Percentiles rank a stretch among this genome's conserved stretches.
These are phyloP conservation scores for Harrya chromipes DNA, from an alignment of 768 basidiomycete genomes.

Conservation along the genomic window DNA sequence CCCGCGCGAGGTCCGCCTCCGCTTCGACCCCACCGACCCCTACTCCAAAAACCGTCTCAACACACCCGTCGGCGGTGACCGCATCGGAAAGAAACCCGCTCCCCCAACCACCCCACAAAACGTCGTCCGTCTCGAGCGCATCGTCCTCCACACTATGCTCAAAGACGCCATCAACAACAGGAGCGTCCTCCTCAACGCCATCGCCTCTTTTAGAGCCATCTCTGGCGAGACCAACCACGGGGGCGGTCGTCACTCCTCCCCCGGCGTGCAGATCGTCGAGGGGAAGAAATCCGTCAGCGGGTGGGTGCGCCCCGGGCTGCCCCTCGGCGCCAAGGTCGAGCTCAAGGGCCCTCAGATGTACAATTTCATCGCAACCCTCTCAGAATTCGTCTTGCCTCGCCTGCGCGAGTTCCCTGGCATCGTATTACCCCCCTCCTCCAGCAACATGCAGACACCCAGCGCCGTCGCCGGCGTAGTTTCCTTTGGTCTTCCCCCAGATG, in stretches of 20 bases:
- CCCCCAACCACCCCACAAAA: conserved; percentile 66
- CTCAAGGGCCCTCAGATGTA: conserved; percentile 92
- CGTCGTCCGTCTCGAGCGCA: conserved; percentile 73
- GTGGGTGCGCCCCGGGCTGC: conserved; percentile 82
- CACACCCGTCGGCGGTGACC: conserved; percentile 68
- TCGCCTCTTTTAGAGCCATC: conserved; percentile 85
- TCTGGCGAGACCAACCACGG: conserved; percentile 77
- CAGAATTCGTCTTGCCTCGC: conserved; percentile 94
- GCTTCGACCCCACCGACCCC: conserved; percentile 74
- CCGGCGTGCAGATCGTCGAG: conserved; percentile 77
- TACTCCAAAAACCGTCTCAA: conserved; percentile 79
- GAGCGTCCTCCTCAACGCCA: conserved; percentile 70
- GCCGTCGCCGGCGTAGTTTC: conserved; percentile 85
- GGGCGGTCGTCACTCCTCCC: conserved; percentile 63
- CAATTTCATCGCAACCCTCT: conserved; percentile 83
- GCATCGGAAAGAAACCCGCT: conserved; percentile 63
- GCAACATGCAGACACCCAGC: conserved; percentile 67
- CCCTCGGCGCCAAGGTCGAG: conserved; percentile 87
- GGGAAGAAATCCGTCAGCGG: conserved; percentile 68
- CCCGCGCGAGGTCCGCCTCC: conserved; percentile 58
- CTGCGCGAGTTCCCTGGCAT: conserved; percentile 88
- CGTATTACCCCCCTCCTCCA: conserved; percentile 68
- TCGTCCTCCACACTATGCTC: conserved; percentile 83
- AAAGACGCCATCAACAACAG: conserved; percentile 76
- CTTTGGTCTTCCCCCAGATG: conserved; percentile 79